A percentile compares a stretch with the other conserved stretches of the same genome.
phyloP scores from a whole-genome alignment of 1,284 basidiomycete species.

The Termitomyces sp. region DNA sequence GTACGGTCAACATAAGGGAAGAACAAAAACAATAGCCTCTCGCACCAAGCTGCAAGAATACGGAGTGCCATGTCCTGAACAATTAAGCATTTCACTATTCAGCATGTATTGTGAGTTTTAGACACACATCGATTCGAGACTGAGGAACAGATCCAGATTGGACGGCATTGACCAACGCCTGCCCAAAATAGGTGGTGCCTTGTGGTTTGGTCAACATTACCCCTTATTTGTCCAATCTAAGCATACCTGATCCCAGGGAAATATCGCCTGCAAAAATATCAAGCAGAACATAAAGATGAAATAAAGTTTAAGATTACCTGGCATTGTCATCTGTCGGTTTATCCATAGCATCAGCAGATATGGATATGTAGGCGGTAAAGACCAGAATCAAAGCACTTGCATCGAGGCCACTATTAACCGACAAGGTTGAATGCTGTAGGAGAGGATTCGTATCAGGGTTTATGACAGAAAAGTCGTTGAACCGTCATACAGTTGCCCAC shows the following conservation, averaged over 20 bases:
- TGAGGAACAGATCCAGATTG: conserved; percentile 48
- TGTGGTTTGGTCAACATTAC: not conserved
- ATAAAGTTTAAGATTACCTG: conserved; percentile 24
- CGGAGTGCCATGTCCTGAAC: conserved; percentile 56
- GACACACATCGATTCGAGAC: conserved; percentile 42
- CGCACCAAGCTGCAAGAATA: conserved; percentile 56
- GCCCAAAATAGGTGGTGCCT: conserved; percentile 48
- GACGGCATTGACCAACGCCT: conserved; percentile 44
- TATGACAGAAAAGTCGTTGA: not conserved
- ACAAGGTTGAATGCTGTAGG: conserved; percentile 35
- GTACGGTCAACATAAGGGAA: not conserved
- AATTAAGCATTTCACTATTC: not conserved
- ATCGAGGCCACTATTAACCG: conserved; percentile 59
- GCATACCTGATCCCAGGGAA: conserved; percentile 30
- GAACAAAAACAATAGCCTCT: conserved; percentile 8
- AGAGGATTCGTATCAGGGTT: not conserved
- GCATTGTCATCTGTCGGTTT: conserved; percentile 49
- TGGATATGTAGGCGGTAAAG: not conserved
- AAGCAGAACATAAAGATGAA: not conserved
- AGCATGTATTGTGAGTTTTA: not conserved
- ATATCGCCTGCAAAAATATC: conserved; percentile 36
- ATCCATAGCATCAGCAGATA: not conserved
- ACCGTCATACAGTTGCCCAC: conserved; percentile 29
- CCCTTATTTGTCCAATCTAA: not conserved
- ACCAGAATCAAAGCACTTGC: conserved; percentile 25